Evolutionary conservation across 179 eudicot species (phyloP).

Genomic region (Heliamphora pulchella): DNA sequence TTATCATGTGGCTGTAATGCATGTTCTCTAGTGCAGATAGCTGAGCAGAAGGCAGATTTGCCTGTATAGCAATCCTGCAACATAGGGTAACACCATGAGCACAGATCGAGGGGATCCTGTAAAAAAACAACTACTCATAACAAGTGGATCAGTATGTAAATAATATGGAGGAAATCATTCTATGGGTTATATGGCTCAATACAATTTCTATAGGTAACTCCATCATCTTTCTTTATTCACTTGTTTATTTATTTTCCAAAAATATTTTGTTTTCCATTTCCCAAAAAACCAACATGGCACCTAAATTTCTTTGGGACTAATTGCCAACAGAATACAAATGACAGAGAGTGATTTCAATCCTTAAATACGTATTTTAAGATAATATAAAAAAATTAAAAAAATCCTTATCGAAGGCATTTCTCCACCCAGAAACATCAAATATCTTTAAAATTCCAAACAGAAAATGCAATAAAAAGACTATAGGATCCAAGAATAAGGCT

Average conservation of each 20-base stretch:
- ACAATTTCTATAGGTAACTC: background rate
- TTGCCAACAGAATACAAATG: background rate
- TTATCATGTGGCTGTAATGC: constrained; percentile 90
- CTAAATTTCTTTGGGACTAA: background rate
- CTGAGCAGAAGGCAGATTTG: constrained; percentile 51
- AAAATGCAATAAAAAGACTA: constrained; percentile 8
- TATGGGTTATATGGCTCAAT: background rate
- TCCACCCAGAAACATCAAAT: background rate
- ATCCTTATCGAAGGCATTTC: background rate
- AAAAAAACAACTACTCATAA: too few species aligned
- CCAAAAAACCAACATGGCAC: background rate
- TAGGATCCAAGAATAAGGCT: constrained; percentile 3
- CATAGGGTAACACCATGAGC: constrained; percentile 19
- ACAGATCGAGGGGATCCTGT: background rate
- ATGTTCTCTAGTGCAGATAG: constrained; percentile 82
- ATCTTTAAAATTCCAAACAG: background rate
- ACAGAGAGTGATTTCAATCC: background rate
- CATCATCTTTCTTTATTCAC: background rate
- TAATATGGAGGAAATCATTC: background rate
- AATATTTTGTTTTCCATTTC: too few species aligned
- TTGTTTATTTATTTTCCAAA: background rate
- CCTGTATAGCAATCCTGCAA: constrained; percentile 71
- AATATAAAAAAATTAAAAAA: too few species aligned
- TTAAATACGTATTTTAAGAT: background rate
- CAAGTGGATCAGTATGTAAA: background rate